Conservation (phyloP, 2,329 filamentous ascomycete genomes). For the Venturia effusa region DNA sequence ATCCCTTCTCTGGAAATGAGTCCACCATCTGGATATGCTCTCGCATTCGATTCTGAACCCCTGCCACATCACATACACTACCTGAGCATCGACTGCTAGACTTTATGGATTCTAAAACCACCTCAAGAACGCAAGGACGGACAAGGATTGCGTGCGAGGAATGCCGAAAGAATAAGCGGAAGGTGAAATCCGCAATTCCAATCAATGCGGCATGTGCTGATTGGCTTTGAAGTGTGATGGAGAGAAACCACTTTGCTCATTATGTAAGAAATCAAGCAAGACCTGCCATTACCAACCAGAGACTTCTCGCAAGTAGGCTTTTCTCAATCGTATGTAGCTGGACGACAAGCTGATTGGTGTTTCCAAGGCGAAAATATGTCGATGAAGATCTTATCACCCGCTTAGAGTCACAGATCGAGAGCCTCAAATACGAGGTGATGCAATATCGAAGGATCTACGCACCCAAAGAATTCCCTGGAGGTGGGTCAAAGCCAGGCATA, state of each 20-base stretch:
- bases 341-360: background rate
- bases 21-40: background rate
- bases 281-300: background rate
- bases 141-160: conserved; percentile 1
- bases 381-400: background rate
- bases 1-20: background rate
- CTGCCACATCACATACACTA: background rate
- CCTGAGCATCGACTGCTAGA: background rate
- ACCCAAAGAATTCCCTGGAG: conserved; percentile 1
- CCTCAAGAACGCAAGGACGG: background rate
- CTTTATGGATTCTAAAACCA: background rate
- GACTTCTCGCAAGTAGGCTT: background rate
- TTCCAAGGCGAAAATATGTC: background rate
- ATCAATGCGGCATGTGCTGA: background rate
- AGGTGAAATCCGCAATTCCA: background rate
- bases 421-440: background rate
- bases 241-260: background rate
- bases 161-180: conserved; percentile 5
- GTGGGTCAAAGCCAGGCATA: background rate
- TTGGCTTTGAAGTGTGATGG: background rate
- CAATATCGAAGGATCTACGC: background rate
- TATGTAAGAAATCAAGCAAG: conserved; percentile 1
- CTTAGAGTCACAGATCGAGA: background rate
- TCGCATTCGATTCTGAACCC: background rate
- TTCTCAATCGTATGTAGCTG: background rate